phyloP scores from a whole-genome alignment of 2,329 filamentous ascomycete species.

The Nemania bipapillata region DNA sequence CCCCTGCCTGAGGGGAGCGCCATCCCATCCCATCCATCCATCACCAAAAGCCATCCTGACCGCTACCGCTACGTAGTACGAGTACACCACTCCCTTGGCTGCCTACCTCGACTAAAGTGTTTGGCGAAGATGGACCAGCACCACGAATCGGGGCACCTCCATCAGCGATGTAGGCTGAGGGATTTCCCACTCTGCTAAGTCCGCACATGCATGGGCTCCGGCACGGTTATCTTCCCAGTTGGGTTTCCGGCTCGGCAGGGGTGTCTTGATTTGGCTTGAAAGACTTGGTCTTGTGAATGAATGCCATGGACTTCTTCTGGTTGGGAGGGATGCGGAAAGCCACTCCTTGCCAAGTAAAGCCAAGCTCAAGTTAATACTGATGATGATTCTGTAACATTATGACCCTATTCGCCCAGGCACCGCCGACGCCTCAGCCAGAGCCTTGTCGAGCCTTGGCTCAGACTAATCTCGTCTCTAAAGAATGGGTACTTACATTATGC shows the following conservation, averaged over 20 bases:
- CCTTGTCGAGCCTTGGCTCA: neutral
- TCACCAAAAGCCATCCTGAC: neutral
- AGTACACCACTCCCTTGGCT: too few relatives aligned
- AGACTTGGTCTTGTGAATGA: slow-evolving; percentile 5
- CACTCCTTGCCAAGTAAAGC: slow-evolving; percentile 15
- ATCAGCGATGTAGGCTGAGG: slow-evolving; percentile 32
- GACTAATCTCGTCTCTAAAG: neutral
- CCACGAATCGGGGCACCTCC: slow-evolving; percentile 29
- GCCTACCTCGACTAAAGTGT: neutral
- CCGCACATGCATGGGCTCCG: slow-evolving; percentile 25
- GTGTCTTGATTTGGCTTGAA: slow-evolving; percentile 16
- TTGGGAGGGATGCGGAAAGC: slow-evolving; percentile 17
- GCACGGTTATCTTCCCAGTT: slow-evolving; percentile 21
- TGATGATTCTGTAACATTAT: neutral
- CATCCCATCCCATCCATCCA: too few relatives aligned
- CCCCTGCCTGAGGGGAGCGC: slow-evolving; percentile 6
- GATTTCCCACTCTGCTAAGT: slow-evolving; percentile 28
- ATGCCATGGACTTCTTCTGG: neutral
- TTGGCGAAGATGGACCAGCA: slow-evolving; percentile 3
- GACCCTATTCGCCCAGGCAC: neutral
- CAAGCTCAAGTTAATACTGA: slow-evolving; percentile 11
- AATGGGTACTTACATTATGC: neutral
- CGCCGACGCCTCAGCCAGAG: neutral
- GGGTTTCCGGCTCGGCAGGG: slow-evolving; percentile 32
- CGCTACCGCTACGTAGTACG: too few relatives aligned